Base-by-base conservation (phyloP, 2,329 filamentous ascomycete genomes). In the Cladophialophora bantiana region DNA sequence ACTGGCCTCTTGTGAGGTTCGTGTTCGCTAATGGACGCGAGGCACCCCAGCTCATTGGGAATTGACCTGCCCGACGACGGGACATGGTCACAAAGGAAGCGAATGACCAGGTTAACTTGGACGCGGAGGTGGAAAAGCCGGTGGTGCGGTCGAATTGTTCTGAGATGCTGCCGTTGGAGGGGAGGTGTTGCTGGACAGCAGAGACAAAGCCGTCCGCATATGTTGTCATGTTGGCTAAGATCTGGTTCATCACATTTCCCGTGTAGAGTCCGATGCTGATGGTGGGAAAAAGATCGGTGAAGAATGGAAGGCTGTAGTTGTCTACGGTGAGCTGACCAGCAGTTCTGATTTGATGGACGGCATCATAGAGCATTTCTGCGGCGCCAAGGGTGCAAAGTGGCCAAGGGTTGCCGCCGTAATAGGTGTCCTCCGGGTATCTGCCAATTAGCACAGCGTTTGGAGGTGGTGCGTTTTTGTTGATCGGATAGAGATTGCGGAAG, bases 321-420 rank as follows among this genome's bases (percentile, higher is more conserved):
- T 88, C 89, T 54, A 94, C 85, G 1, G 83, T 84, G 72, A 94
- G 85, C 5, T 82, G 87, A 1, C 87, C 88, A n/a, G 82, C 78
- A 56, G 82, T 79, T 67, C 89, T 84, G 89, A 90, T 94, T 57
- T 90, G 87, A 70, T 89, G 88, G 4, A 92, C 76, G 0, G 91
- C 89, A 74, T 91, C 89, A 75, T 93, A 94, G 2, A 95, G 85
- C 75, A 91, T 87, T 76, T 95, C 92, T 13, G 91, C 92, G 0
- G 90, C 90, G 0, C 90, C 90, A 40, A 92, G 83, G 0, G 90
- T 94, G 70, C 85, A 85, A 7, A 94, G 83, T 73, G 92, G 91
- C 91, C 91, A 94, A 2, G 91, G 91, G 76, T 94, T 92, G 5
- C 91, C 91, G 66, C 86, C 87, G 77, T 88, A 90, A 78, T 94